A percentile compares a stretch with the other conserved stretches of the same genome.
phyloP scores from a whole-genome alignment of 2,329 filamentous ascomycete species.

The Cordyceps farinosa region DNA sequence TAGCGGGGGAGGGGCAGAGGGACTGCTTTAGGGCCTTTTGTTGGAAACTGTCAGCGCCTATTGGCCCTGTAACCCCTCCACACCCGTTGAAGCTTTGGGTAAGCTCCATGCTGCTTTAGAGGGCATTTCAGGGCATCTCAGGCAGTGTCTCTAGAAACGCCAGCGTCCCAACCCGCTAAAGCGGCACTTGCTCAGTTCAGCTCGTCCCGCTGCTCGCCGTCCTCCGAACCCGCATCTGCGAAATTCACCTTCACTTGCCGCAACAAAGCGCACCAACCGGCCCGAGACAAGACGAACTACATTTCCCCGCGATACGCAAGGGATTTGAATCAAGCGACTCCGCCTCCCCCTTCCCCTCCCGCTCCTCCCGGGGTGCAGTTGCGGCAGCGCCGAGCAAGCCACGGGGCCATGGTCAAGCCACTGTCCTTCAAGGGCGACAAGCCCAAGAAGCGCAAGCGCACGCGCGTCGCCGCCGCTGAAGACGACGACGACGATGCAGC shows the following conservation, averaged over 20 bases:
- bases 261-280: slow-evolving; percentile 2
- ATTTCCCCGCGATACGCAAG: neutral
- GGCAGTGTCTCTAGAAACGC: too few species aligned
- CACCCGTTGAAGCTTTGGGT: slow-evolving; percentile 3
- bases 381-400: too few species aligned
- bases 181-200: neutral
- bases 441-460: slow-evolving; percentile 88
- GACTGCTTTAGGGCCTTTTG: neutral
- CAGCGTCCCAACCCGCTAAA: neutral
- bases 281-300: neutral
- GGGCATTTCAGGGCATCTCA: neutral
- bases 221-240: slow-evolving; percentile 23
- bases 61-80: neutral
- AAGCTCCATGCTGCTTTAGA: slow-evolving; percentile 6
- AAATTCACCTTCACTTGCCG: slow-evolving; percentile 9
- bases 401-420: slow-evolving; percentile 71
- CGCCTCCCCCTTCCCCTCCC: neutral
- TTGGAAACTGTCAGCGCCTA: neutral
- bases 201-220: slow-evolving; percentile 31
- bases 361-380: neutral
- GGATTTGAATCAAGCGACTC: neutral
- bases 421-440: slow-evolving; percentile 97
- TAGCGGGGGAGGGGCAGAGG: slow-evolving; percentile 16
- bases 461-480: slow-evolving; percentile 42
- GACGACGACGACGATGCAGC: slow-evolving; percentile 47